Percentiles rank a stretch among this genome's conserved stretches.
Conservation (phyloP, 2,329 filamentous ascomycete species). For the Neofusicoccum sp. region DNA sequence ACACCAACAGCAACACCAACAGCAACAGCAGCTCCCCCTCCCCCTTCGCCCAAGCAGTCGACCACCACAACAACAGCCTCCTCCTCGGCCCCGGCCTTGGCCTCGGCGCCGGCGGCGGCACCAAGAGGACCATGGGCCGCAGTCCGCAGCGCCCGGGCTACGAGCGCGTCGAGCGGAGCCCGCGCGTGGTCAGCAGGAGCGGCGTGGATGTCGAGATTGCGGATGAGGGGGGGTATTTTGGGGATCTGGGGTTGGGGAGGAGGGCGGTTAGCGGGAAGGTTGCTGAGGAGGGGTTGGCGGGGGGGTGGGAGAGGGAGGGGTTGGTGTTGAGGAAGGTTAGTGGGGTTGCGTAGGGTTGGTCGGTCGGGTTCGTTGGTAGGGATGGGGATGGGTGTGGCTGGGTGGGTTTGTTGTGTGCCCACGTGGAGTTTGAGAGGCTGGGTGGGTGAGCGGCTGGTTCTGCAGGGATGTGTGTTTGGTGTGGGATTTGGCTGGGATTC, state of each 20-base stretch:
- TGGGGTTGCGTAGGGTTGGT: slow-evolving; percentile 30
- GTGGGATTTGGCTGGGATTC: too few species aligned
- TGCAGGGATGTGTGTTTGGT: too few species aligned
- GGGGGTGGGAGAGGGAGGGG: slow-evolving; percentile 29
- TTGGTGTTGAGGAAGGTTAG: slow-evolving; percentile 42
- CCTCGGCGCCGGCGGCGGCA: slow-evolving; percentile 21
- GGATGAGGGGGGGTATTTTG: slow-evolving; percentile 37
- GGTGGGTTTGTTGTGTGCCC: too few species aligned
- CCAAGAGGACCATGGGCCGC: slow-evolving; percentile 29
- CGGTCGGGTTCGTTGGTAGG: too few species aligned
- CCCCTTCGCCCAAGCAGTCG: slow-evolving; percentile 27
- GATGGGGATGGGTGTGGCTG: too few species aligned
- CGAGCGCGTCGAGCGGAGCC: slow-evolving; percentile 33
- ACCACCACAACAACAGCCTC: slow-evolving; percentile 23
- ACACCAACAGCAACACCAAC: slow-evolving; percentile 4
- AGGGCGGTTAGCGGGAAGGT: slow-evolving; percentile 70
- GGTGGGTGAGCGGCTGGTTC: too few species aligned
- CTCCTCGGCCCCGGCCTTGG: slow-evolving; percentile 28
- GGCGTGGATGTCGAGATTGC: slow-evolving; percentile 49
- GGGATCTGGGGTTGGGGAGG: slow-evolving; percentile 33
- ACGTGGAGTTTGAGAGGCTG: too few species aligned
- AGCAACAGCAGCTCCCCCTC: slow-evolving; percentile 27
- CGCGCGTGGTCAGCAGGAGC: slow-evolving; percentile 46
- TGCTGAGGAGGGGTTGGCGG: slow-evolving; percentile 65
- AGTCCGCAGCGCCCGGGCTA: slow-evolving; percentile 30